These are phyloP conservation scores for Tulasnella sp. DNA, from an alignment of 768 basidiomycete genomes.

Conservation along the genomic window DNA sequence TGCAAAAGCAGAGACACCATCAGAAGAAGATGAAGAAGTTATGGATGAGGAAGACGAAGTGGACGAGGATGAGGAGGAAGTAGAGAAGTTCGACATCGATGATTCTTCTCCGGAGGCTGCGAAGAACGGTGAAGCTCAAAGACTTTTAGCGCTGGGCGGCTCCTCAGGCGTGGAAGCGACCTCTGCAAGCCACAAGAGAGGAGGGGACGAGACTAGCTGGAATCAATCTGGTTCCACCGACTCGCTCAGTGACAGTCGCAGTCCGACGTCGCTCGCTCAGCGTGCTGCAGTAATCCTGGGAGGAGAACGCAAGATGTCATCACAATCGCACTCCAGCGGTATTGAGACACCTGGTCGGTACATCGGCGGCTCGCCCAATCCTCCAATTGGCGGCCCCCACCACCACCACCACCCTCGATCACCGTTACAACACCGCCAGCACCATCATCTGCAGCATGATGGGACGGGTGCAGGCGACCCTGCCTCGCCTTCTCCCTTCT, in stretches of 20 bases:
- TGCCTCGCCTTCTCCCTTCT: not conserved
- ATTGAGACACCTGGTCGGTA: conserved; percentile 30
- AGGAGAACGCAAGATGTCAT: not conserved
- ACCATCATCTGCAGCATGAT: not conserved
- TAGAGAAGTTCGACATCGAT: conserved; percentile 86
- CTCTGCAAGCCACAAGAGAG: conserved; percentile 20
- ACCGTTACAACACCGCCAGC: not conserved
- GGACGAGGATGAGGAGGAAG: conserved; percentile 45
- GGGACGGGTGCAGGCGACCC: not conserved
- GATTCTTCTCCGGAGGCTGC: conserved; percentile 60
- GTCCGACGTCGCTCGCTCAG: not conserved
- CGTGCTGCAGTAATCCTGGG: not conserved
- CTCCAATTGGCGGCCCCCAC: conserved; percentile 23
- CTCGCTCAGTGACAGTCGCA: not conserved
- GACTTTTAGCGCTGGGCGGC: not conserved
- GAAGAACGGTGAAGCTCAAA: conserved; percentile 5
- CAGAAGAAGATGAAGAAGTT: conserved; percentile 34
- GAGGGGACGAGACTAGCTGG: not conserved
- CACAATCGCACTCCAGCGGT: conserved; percentile 22
- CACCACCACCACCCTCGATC: not conserved
- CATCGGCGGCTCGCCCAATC: conserved; percentile 23
- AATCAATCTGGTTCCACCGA: not conserved
- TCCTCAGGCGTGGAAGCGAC: not conserved
- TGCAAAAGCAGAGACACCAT: conserved; percentile 27
- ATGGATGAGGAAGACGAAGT: conserved; percentile 36